A percentile compares a stretch with the other conserved stretches of the same genome.
These are phyloP conservation scores for Calonectria montana DNA, from an alignment of 2,329 filamentous ascomycete species.

Conservation along the genomic window DNA sequence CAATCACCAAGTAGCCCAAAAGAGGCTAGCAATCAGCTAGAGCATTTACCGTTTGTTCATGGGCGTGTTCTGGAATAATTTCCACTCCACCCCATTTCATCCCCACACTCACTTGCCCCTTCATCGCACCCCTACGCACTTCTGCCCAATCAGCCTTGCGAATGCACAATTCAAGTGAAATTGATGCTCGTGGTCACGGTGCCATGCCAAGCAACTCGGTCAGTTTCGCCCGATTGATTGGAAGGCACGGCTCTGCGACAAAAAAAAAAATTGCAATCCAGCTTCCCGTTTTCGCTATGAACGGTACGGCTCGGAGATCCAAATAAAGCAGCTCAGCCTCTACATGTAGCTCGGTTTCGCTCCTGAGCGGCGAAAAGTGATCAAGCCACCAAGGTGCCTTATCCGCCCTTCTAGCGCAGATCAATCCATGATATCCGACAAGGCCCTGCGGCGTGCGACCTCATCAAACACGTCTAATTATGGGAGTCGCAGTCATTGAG, in stretches of 20 bases:
- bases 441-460: slow-evolving; percentile 19
- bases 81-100: slow-evolving; percentile 29
- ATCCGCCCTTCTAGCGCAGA: slow-evolving; percentile 23
- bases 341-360: background rate
- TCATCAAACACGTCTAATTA: slow-evolving; percentile 36
- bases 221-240: slow-evolving; percentile 37
- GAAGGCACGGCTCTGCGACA: slow-evolving; percentile 22
- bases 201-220: slow-evolving; percentile 8
- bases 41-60: slow-evolving; percentile 19
- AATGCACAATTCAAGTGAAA: slow-evolving; percentile 29
- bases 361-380: background rate
- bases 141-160: slow-evolving; percentile 43
- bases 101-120: slow-evolving; percentile 36
- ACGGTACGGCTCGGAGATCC: background rate
- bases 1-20: slow-evolving; percentile 16
- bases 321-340: slow-evolving; percentile 3
- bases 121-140: slow-evolving; percentile 34
- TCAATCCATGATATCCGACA: slow-evolving; percentile 5
- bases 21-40: slow-evolving; percentile 30
- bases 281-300: slow-evolving; percentile 13
- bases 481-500: slow-evolving; percentile 19
- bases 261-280: slow-evolving; percentile 30
- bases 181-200: slow-evolving; percentile 17
- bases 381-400: background rate
- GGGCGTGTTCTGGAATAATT: slow-evolving; percentile 41